Evolutionary conservation across 495 filamentous ascomycete species (phyloP), one percentile per base, ranked within the genome.

Genomic region (Pseudotulostoma volvatum): DNA sequence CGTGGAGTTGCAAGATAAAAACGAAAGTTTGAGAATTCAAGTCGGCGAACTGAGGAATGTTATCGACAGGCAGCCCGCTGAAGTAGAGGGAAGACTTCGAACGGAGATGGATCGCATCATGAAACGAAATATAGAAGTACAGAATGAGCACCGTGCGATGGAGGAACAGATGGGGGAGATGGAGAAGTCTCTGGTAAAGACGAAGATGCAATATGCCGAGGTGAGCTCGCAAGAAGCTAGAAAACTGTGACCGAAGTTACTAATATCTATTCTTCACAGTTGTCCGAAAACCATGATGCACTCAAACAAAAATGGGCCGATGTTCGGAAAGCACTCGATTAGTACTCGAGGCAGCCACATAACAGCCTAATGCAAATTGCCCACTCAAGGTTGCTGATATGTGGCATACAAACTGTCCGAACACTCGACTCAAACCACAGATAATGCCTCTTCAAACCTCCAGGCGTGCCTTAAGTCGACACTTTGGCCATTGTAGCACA

Each of bases 201-300:
- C 85, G 1, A 99, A 99, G 70, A 84, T 99, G 85, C 70, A 73
- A 47, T 81, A 81, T 63, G 90, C 90, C 19, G 84, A 94, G 78
- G 90, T 95, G 71, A 52, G 45, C 9, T 34, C 13, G 18, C 17
- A 13, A 21, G 16, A 18, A 21, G 34, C 13, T 11, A 28, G 11
- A 28, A 28, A 28, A 28, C 23, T 11, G 23, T 28, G 23, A 28
- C 5, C 23, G 5, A 5, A 11, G 23, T 5, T 28, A 5, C 23
- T 28, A 28, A 28, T 28, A 11, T 28, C n/a, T n/a, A n/a, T 5
- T 5, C 23, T 5, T 48, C 32, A 44, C 43, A 56, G 55, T 39
- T 58, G 17, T 54, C 52, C 16, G 58, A 90, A 70, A 73, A 83
- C 44, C 73, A 92, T 51, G 84, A 93, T 50, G 69, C 74, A 9